Base-by-base conservation (phyloP, 805 yeast species). In the Yarrowia sp. region DNA sequence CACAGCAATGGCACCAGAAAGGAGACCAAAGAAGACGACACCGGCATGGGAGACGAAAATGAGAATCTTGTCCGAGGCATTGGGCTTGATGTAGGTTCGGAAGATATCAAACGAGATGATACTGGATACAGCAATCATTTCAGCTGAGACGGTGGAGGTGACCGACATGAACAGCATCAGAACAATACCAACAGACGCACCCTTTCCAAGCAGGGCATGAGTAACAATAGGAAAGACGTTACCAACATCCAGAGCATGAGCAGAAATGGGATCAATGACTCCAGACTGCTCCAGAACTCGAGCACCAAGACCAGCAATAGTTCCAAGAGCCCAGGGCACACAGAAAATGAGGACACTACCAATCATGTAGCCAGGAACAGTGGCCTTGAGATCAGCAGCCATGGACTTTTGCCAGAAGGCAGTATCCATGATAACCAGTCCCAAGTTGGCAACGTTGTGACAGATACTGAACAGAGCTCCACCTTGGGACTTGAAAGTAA, bases 141-240 rank as follows among this genome's bases (percentile, higher is more conserved):
- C 78, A 7, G 80, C 79, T 64, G 78, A 74, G 17, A 76, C 78
- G 4, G 80, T 76, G 14, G 80, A 77, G 9, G 81, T 78, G 31
- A 78, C 80, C 2, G 80, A 78, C 65, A 77, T 71, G 68, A 76
- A 78, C 17, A 78, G 71, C 51, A 77, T 71, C 41, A 78, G 69
- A 33, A 78, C 80, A 10, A 90, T 80, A 42, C 90, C 90, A 53
- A 84, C 92, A 5, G 95, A 93, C 68, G 96, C 96, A 70, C 92
- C 89, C 71, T 82, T 87, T 65, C 96, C 96, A 77, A 90, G 78
- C 47, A 90, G 77, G 0, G 95, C 90, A 63, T 83, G 85, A 1
- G 96, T 92, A 31, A 95, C 89, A 67, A 82, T 81, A 9, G 89
- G 89, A 9, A 74, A 65, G 11, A 68, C 74, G 18, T 90, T 79